Percentiles rank a stretch among this genome's conserved stretches.
These are phyloP conservation scores for Strigomonas oncopelti DNA, from an alignment of 208 protist genomes.

Conservation along the genomic window DNA sequence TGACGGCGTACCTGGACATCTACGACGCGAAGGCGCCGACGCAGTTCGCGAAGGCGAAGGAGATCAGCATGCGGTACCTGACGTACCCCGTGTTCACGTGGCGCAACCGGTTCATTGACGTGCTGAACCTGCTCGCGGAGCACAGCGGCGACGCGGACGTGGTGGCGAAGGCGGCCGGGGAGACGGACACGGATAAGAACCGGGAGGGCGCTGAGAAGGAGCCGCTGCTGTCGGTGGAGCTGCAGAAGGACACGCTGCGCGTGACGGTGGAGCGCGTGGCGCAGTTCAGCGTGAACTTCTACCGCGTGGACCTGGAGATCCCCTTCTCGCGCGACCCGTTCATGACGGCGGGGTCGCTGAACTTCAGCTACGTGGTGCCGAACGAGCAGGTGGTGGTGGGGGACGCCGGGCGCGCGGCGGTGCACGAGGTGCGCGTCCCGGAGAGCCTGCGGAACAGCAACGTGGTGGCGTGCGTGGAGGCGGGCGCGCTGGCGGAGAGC, in stretches of 20 bases:
- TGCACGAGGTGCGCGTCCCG: background rate
- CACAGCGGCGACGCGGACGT: conserved; percentile 7
- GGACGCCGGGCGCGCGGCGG: background rate
- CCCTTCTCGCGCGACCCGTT: conserved; percentile 19
- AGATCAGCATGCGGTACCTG: conserved; percentile 14
- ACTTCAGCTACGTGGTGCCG: conserved; percentile 19
- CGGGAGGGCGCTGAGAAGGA: conserved; percentile 2
- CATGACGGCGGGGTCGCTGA: conserved; percentile 3
- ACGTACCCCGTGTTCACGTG: conserved; percentile 21
- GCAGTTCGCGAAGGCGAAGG: conserved; percentile 3
- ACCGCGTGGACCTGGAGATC: conserved; percentile 17
- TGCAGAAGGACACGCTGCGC: background rate
- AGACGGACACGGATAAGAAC: conserved; percentile 11
- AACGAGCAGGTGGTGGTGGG: conserved; percentile 10
- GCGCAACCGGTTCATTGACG: conserved; percentile 22
- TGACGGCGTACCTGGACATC: conserved; percentile 17
- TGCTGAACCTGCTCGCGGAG: conserved; percentile 18
- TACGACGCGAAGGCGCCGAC: conserved; percentile 4
- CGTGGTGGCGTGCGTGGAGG: conserved; percentile 11
- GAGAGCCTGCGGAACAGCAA: conserved; percentile 8
- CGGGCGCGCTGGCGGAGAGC: conserved; percentile 9
- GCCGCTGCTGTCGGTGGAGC: conserved; percentile 12
- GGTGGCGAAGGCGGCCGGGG: background rate
- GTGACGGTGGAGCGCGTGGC: conserved; percentile 9
- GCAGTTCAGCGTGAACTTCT: conserved; percentile 2